Conservation (phyloP, 2,329 filamentous ascomycete species). For the Fusarium anguioides region DNA sequence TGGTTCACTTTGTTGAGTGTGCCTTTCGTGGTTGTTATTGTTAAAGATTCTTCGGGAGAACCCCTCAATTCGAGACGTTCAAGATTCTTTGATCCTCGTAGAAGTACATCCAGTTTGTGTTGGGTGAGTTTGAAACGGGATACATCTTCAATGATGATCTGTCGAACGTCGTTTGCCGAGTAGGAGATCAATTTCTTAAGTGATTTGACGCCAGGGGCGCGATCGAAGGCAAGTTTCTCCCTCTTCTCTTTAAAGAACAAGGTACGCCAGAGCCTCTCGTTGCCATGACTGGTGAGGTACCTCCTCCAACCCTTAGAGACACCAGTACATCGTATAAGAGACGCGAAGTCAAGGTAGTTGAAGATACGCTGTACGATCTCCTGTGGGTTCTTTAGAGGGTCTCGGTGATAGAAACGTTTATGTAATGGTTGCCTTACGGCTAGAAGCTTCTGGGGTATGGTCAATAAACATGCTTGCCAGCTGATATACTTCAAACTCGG, state of each 20-base stretch:
- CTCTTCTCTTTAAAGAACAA: constrained; percentile 45
- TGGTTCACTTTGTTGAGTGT: constrained; percentile 38
- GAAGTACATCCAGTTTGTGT: constrained; percentile 44
- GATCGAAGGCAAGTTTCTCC: constrained; percentile 30
- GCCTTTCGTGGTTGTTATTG: constrained; percentile 32
- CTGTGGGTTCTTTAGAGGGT: constrained; percentile 51
- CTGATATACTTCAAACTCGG: background rate
- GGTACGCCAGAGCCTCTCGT: constrained; percentile 48
- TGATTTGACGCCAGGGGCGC: constrained; percentile 39
- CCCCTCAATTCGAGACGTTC: constrained; percentile 41
- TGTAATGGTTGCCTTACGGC: constrained; percentile 51
- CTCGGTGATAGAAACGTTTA: constrained; percentile 47
- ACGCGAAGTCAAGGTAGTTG: constrained; percentile 48
- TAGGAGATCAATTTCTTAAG: constrained; percentile 48
- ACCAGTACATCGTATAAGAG: constrained; percentile 48
- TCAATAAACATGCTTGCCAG: constrained; percentile 3
- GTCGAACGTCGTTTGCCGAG: constrained; percentile 48
- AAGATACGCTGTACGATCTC: constrained; percentile 54
- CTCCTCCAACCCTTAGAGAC: constrained; percentile 50
- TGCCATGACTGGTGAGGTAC: constrained; percentile 46
- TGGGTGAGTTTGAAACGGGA: constrained; percentile 47
- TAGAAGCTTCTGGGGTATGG: constrained; percentile 48
- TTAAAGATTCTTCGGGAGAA: constrained; percentile 31
- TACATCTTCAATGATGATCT: constrained; percentile 44
- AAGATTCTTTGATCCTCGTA: constrained; percentile 44